Evolutionary conservation across 2,329 filamentous ascomycete species (phyloP).

Genomic region (Phoma sp.): DNA sequence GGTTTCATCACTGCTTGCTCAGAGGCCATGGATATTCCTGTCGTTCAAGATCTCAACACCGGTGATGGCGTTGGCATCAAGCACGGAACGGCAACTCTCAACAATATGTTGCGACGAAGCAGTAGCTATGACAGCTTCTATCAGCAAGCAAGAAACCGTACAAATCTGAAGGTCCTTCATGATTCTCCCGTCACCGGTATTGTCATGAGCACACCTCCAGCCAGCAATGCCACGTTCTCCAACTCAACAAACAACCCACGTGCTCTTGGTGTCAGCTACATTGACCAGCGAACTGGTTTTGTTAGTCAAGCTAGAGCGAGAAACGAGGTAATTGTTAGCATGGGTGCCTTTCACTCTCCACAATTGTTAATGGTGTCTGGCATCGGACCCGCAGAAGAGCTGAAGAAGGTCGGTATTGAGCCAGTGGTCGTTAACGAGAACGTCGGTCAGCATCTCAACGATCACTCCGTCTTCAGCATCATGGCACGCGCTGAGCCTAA

Average conservation of each 20-base stretch:
- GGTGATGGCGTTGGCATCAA: conserved; percentile 42
- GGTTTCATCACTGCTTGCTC: conserved; percentile 38
- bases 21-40: conserved; percentile 39
- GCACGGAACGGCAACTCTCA: conserved; percentile 38
- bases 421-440: conserved; percentile 41
- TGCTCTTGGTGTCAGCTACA: conserved; percentile 38
- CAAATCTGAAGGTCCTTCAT: conserved; percentile 39
- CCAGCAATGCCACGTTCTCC: background rate
- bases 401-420: conserved; percentile 33
- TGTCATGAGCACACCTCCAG: conserved; percentile 21
- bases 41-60: conserved; percentile 44
- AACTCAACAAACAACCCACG: conserved; percentile 19
- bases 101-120: conserved; percentile 28
- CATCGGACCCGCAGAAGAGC: conserved; percentile 40
- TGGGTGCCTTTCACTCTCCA: conserved; percentile 47
- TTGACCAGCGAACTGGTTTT: conserved; percentile 33
- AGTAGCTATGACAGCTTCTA: conserved; percentile 45
- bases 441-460: conserved; percentile 34
- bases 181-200: conserved; percentile 39
- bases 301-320: conserved; percentile 37
- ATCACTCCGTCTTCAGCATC: conserved; percentile 37
- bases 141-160: conserved; percentile 34
- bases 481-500: conserved; percentile 33
- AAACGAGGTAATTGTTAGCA: conserved; percentile 40
- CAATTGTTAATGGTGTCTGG: conserved; percentile 52